Conservation (phyloP, 768 basidiomycete species). For the Tricholoma hemisulphureum region DNA sequence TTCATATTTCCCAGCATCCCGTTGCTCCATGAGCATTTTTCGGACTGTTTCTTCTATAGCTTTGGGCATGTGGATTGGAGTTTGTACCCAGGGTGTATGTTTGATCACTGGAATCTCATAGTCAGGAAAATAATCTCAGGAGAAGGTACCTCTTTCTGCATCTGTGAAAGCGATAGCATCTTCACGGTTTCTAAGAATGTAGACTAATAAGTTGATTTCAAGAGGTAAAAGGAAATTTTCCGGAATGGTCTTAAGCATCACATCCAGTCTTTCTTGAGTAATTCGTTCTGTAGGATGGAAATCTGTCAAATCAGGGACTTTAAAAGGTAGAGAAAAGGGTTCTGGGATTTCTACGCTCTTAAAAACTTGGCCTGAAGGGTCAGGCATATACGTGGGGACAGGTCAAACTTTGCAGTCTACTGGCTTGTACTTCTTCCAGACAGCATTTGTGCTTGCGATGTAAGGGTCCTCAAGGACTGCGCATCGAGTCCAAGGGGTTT, state of each 20-base stretch:
- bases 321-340: slow-evolving; percentile 1
- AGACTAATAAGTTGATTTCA: slow-evolving; percentile 19
- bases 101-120: no score
- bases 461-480: slow-evolving; percentile 2
- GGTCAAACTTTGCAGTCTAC: no score
- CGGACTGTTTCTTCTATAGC: no score
- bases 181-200: slow-evolving; percentile 9
- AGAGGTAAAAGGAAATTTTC: no score
- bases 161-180: slow-evolving; percentile 14
- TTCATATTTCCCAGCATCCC: no score
- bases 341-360: slow-evolving; percentile 7
- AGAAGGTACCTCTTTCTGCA: no score
- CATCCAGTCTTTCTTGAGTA: slow-evolving; percentile 12
- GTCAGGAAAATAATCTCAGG: no score
- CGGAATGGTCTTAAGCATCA: slow-evolving; percentile 12
- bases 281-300: slow-evolving; percentile 9
- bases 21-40: no score
- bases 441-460: slow-evolving; percentile 13
- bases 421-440: no score
- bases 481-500: slow-evolving; percentile 8
- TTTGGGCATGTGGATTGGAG: no score
- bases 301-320: not conserved
- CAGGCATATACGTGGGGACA: no score
- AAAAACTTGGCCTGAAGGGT: slow-evolving; percentile 7
- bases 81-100: no score